Base-by-base conservation (phyloP, 345 rosid genomes). In the Theobroma cacao region DNA sequence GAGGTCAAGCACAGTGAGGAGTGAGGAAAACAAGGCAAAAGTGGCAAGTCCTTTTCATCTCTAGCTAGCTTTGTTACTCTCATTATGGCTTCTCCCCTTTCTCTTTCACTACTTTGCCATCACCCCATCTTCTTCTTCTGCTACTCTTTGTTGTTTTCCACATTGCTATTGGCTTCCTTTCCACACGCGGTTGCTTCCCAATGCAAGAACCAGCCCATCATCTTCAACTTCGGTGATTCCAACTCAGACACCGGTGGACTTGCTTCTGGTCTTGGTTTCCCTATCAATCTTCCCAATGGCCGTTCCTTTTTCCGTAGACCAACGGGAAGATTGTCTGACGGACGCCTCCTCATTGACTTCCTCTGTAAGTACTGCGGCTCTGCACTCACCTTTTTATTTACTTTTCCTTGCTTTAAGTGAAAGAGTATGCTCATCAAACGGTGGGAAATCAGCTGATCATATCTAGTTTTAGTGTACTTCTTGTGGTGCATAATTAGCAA, bases 241-340 rank as follows among this genome's bases (percentile, higher is more conserved):
- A 92, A 94, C 89, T 92, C 98, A 40, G 97, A 92, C 88, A 91
- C 97, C 1, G 98, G 98, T n/a, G 97, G 92, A 11, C 98, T 94
- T n/a, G 62, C 60, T 28, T 91, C 95, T 17, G 98, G 95, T 17
- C 94, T 92, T 34, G 98, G 98, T 17, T 92, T 91, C 78, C 72
- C 87, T 28, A 87, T 94, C 74, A 83, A 81, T 72, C 80, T 77
- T 10, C 98, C 98, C 2, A 84, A 94, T 60, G 97, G 94, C 80
- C 92, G 95, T 17, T 64, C 86, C 9, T 94, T 89, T 83, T 94
- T 92, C 77, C 87, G 78, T 71, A 78, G 86, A 74, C 88, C 95
- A 59, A 91, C 97, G 20, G 98, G 98, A 36, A 68, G 98, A 22
- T 76, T 94, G 55, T 92, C 93, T 20, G 97, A 94, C 34, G 98